Evolutionary conservation across 208 protist genomes (phyloP).

Genomic region (Leishmania amazonensis): DNA sequence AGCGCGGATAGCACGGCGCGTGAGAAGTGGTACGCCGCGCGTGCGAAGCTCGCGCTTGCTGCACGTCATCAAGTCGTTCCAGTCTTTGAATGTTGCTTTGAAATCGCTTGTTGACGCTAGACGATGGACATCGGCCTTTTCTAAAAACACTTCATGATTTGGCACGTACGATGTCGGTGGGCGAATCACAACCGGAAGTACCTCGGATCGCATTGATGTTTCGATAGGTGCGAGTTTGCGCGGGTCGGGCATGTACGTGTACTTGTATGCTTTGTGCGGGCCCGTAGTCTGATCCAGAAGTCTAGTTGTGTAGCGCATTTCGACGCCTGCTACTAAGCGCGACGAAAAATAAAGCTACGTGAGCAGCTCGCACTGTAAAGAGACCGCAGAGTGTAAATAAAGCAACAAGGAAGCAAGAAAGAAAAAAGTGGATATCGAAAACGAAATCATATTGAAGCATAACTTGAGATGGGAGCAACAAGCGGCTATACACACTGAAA

Average conservation of each 20-base stretch:
- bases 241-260: slow-evolving; percentile 92
- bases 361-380: background rate
- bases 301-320: slow-evolving; percentile 26
- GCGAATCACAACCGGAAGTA: slow-evolving; percentile 83
- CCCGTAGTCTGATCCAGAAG: slow-evolving; percentile 80
- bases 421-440: background rate
- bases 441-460: background rate
- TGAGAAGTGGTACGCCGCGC: slow-evolving; percentile 78
- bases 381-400: background rate
- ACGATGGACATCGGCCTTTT: slow-evolving; percentile 83
- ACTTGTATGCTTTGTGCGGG: slow-evolving; percentile 92
- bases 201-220: slow-evolving; percentile 69
- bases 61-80: slow-evolving; percentile 93
- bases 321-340: background rate
- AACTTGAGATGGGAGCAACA: background rate
- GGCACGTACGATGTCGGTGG: slow-evolving; percentile 88
- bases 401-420: slow-evolving; percentile 12
- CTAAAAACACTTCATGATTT: slow-evolving; percentile 90
- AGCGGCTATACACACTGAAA: background rate
- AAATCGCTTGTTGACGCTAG: slow-evolving; percentile 87
- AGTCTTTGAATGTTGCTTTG: slow-evolving; percentile 89
- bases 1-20: slow-evolving; percentile 65
- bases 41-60: slow-evolving; percentile 77
- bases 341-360: background rate
- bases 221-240: slow-evolving; percentile 92